Evolutionary conservation across 2,329 filamentous ascomycete genomes (phyloP).

Genomic region (Pseudopithomyces chartarum): DNA sequence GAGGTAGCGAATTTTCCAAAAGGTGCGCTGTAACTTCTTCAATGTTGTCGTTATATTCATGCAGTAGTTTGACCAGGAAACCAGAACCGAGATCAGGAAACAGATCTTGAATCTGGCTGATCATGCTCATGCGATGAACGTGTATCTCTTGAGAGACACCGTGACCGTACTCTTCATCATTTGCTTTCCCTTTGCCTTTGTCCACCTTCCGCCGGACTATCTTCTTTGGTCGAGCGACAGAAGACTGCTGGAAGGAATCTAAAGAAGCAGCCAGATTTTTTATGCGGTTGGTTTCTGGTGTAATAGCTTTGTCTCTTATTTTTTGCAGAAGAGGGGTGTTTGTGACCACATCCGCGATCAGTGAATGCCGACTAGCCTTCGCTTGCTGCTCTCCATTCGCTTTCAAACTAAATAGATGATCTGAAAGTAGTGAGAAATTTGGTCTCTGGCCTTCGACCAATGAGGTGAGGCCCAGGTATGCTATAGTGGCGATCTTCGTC

Average conservation of each 20-base stretch:
- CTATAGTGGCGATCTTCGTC: constrained; percentile 71
- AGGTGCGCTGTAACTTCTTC: constrained; percentile 83
- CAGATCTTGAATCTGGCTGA: constrained; percentile 90
- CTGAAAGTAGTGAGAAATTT: constrained; percentile 75
- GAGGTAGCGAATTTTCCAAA: constrained; percentile 75
- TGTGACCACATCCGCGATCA: constrained; percentile 83
- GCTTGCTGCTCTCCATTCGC: constrained; percentile 68
- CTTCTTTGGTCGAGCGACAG: constrained; percentile 58
- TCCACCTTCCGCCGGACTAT: constrained; percentile 63
- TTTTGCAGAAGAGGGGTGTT: constrained; percentile 75
- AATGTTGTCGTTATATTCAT: constrained; percentile 76
- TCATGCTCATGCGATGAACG: constrained; percentile 79
- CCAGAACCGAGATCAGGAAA: constrained; percentile 86
- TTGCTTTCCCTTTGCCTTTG: constrained; percentile 66
- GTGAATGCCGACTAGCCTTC: constrained; percentile 55
- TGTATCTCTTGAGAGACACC: constrained; percentile 61
- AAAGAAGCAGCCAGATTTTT: constrained; percentile 66
- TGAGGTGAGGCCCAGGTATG: constrained; percentile 76
- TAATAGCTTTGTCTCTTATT: constrained; percentile 60
- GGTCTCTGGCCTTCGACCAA: constrained; percentile 69
- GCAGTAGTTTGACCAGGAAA: constrained; percentile 79
- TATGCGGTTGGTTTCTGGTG: constrained; percentile 58
- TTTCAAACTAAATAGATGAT: constrained; percentile 83
- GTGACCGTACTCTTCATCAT: constrained; percentile 41
- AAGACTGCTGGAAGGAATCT: constrained; percentile 60